Evolutionary conservation across 768 basidiomycete species (phyloP).

Genomic region (Xerocomus brunneocitrinus): DNA sequence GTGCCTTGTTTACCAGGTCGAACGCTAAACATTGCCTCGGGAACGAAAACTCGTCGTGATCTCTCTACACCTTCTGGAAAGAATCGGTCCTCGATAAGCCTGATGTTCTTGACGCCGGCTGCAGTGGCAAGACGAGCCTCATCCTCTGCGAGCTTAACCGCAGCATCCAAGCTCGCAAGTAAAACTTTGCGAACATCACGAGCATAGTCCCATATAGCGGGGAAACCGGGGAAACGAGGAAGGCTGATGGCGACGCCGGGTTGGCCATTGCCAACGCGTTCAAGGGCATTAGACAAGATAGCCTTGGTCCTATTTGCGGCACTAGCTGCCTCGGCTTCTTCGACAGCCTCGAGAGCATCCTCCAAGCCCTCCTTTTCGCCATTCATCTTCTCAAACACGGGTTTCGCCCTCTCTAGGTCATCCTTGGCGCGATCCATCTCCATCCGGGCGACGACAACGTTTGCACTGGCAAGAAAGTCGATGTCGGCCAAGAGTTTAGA

Average conservation of each 20-base stretch:
- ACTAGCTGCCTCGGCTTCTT: slow-evolving; percentile 64
- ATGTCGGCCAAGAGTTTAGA: slow-evolving; percentile 86
- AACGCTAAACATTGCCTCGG: slow-evolving; percentile 94
- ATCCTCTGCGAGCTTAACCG: slow-evolving; percentile 76
- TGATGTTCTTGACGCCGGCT: slow-evolving; percentile 61
- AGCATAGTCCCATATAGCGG: slow-evolving; percentile 83
- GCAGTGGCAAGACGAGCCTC: slow-evolving; percentile 71
- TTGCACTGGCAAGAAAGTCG: slow-evolving; percentile 80
- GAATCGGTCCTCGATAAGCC: slow-evolving; percentile 66
- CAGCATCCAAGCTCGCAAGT: slow-evolving; percentile 76
- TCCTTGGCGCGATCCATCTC: slow-evolving; percentile 70
- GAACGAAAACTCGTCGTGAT: slow-evolving; percentile 81
- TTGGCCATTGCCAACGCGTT: slow-evolving; percentile 71
- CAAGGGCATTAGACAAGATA: slow-evolving; percentile 63
- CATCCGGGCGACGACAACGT: slow-evolving; percentile 77
- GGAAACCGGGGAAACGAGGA: slow-evolving; percentile 79
- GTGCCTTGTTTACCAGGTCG: slow-evolving; percentile 39
- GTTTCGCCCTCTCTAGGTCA: slow-evolving; percentile 65
- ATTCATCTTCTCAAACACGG: slow-evolving; percentile 87
- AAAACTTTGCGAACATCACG: slow-evolving; percentile 71
- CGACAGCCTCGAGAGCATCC: slow-evolving; percentile 69
- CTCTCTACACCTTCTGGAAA: slow-evolving; percentile 81
- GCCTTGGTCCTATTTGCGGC: slow-evolving; percentile 52
- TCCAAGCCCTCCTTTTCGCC: slow-evolving; percentile 69
- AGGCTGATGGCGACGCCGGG: slow-evolving; percentile 56